Conservation (phyloP, 495 filamentous ascomycete species). For the Penicillium robsamsonii region DNA sequence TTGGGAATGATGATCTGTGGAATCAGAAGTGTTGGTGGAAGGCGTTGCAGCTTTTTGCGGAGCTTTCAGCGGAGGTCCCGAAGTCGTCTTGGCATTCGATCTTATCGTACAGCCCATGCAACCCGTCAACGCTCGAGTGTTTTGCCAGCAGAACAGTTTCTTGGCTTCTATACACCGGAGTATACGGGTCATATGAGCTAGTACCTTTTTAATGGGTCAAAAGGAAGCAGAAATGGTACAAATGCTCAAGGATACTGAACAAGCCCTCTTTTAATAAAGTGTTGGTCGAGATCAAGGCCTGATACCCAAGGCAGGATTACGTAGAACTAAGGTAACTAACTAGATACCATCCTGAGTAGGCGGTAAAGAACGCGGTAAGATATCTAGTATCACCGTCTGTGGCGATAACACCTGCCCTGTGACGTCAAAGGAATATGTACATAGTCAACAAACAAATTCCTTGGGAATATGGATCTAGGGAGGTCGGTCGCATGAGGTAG, state of each 20-base stretch:
- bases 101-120: neutral
- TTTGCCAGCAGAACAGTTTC: neutral
- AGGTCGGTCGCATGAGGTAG: neutral
- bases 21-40: slow-evolving; percentile 1
- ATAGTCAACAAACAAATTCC: slow-evolving; percentile 8
- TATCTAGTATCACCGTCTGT: neutral
- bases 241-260: neutral
- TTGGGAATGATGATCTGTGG: slow-evolving; percentile 24
- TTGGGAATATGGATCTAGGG: too few relatives aligned
- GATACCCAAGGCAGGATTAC: neutral
- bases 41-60: slow-evolving; percentile 21
- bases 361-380: neutral
- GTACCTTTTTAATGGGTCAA: neutral
- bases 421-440: slow-evolving; percentile 26
- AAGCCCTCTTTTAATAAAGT: neutral
- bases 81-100: slow-evolving; percentile 24
- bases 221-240: neutral
- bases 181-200: neutral
- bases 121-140: neutral
- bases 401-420: slow-evolving; percentile 9
- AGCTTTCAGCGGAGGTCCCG: slow-evolving; percentile 26
- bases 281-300: neutral
- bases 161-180: neutral
- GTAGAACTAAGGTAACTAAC: neutral
- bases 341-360: neutral